These are phyloP conservation scores for Xylaria multiplex DNA, from an alignment of 2,329 filamentous ascomycete genomes.

Conservation along the genomic window DNA sequence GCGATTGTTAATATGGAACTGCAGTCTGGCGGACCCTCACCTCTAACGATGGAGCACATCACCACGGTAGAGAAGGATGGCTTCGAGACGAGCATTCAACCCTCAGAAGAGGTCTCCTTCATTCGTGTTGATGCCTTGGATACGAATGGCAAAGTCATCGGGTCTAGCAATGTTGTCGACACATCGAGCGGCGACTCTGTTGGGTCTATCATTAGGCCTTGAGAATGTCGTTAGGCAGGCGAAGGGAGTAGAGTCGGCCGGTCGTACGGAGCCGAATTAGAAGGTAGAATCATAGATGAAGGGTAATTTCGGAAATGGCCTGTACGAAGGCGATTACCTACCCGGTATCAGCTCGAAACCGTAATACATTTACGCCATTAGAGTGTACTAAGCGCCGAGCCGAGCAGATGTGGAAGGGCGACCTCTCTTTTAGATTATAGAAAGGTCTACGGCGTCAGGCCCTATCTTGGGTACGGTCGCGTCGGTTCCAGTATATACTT, in stretches of 20 bases:
- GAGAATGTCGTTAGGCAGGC: neutral
- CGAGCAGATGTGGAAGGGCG: neutral
- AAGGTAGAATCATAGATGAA: neutral
- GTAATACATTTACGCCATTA: neutral
- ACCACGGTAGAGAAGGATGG: conserved; percentile 31
- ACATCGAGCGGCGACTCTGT: conserved; percentile 37
- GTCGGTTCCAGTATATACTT: conserved; percentile 14
- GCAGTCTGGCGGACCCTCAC: conserved; percentile 37
- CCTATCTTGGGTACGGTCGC: neutral
- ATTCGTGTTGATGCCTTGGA: conserved; percentile 39
- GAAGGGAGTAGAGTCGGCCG: neutral
- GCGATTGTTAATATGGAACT: neutral
- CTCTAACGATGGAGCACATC: conserved; percentile 27
- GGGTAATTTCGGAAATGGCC: neutral
- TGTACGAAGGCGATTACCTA: neutral
- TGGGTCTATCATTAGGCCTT: conserved; percentile 33
- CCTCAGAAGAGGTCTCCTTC: conserved; percentile 24
- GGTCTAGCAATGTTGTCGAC: conserved; percentile 39
- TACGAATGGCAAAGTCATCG: conserved; percentile 29
- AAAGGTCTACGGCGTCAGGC: neutral
- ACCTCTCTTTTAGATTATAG: neutral
- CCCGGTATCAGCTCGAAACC: neutral
- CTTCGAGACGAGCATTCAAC: conserved; percentile 40
- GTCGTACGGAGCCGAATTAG: neutral
- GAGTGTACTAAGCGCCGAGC: conserved; percentile 12